phyloP scores from a whole-genome alignment of 345 rosid species.

The Lumnitzera littorea region DNA sequence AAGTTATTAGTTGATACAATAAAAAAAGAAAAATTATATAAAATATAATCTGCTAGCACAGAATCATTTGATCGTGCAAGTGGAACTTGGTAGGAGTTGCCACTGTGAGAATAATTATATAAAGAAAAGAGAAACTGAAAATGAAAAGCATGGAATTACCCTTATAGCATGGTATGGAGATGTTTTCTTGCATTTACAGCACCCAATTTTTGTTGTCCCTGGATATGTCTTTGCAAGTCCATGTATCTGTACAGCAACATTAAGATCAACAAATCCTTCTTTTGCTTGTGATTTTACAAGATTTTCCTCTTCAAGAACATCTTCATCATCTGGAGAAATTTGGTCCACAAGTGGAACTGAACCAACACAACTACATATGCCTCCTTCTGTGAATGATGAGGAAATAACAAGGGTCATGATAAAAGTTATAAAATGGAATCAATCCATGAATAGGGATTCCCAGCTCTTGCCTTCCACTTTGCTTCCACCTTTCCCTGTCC shows the following conservation, averaged over 20 bases:
- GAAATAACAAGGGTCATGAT: conserved; percentile 8
- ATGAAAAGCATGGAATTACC: conserved; percentile 24
- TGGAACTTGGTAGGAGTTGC: background rate
- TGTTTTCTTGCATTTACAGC: conserved; percentile 72
- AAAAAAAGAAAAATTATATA: no score
- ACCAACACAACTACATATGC: conserved; percentile 67
- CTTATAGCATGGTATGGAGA: conserved; percentile 71
- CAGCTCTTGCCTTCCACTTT: conserved; percentile 47
- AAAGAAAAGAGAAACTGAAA: background rate
- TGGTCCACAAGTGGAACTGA: conserved; percentile 52
- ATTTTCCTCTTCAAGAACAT: conserved; percentile 80
- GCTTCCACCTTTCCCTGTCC: conserved; percentile 89
- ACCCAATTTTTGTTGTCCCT: conserved; percentile 45
- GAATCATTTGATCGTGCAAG: no score
- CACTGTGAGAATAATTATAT: background rate
- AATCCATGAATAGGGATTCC: conserved; percentile 4
- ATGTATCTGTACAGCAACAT: conserved; percentile 74
- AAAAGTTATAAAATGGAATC: conserved; percentile 7
- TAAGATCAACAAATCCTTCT: conserved; percentile 42
- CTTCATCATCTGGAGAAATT: conserved; percentile 63
- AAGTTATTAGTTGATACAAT: no score
- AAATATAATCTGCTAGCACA: no score
- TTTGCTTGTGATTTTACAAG: conserved; percentile 42
- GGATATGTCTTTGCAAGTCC: conserved; percentile 78
- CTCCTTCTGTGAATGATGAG: conserved; percentile 54